Evolutionary conservation across 2,329 filamentous ascomycete species (phyloP).

Genomic region (Ilyonectria destructans): DNA sequence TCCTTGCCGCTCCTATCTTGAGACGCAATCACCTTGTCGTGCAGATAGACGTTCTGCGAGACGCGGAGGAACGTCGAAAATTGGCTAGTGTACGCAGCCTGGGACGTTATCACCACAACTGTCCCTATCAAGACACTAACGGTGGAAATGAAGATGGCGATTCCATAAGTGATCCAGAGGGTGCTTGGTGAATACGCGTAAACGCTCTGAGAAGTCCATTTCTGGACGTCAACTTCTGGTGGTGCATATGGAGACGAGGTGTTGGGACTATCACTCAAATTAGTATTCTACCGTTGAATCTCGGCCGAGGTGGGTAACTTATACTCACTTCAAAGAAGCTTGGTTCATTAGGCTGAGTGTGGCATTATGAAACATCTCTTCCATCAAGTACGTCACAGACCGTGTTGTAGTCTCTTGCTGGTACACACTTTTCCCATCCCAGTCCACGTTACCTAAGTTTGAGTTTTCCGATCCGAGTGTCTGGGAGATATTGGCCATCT

Average conservation of each 20-base stretch:
- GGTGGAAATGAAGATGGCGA: background rate
- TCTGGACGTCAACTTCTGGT: background rate
- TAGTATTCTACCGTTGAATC: background rate
- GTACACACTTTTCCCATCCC: slow-evolving; percentile 8
- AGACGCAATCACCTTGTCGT: background rate
- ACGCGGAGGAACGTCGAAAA: slow-evolving; percentile 14
- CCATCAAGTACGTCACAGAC: background rate
- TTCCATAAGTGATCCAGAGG: slow-evolving; percentile 8
- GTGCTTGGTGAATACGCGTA: slow-evolving; percentile 3
- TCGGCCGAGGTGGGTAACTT: too few relatives aligned
- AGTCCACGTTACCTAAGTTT: slow-evolving; percentile 11
- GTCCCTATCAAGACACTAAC: background rate
- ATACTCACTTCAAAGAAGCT: background rate
- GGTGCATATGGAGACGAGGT: background rate
- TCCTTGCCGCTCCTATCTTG: background rate
- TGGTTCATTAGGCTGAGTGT: slow-evolving; percentile 9
- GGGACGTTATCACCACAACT: background rate
- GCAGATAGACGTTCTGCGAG: background rate
- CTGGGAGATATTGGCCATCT: background rate
- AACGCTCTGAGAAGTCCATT: slow-evolving; percentile 3
- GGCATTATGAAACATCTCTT: slow-evolving; percentile 14
- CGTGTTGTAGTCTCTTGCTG: slow-evolving; percentile 3
- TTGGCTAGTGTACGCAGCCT: slow-evolving; percentile 1
- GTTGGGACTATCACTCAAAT: background rate
- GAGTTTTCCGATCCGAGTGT: background rate